Evolutionary conservation across 2,329 filamentous ascomycete species (phyloP).

Genomic region (Neonectria punicea): DNA sequence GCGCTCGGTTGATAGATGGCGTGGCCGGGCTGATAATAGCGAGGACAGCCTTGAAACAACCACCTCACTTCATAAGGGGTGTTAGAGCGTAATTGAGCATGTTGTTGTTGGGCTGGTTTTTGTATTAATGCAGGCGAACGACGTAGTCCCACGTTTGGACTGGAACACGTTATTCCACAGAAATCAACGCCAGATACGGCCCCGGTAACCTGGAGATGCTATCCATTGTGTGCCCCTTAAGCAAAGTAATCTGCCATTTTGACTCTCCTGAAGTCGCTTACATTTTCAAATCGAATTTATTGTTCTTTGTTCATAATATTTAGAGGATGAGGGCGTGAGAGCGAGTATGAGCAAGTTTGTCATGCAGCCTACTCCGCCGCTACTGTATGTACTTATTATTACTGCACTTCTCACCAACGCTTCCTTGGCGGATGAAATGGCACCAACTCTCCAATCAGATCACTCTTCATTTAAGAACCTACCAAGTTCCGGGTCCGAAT

Average conservation of each 20-base stretch:
- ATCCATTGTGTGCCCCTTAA: not conserved
- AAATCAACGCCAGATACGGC: not conserved
- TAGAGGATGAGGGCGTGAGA: not conserved
- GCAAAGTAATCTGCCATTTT: not conserved
- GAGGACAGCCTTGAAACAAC: conserved; percentile 34
- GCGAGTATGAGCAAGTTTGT: conserved; percentile 23
- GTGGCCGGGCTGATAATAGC: conserved; percentile 39
- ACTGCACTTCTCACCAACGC: not conserved
- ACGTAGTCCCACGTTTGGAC: conserved; percentile 14
- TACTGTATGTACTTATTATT: not conserved
- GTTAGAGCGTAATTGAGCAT: conserved; percentile 43
- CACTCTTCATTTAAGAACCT: not conserved
- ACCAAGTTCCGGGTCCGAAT: not conserved
- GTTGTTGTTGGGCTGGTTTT: conserved; percentile 29
- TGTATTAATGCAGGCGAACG: conserved; percentile 16
- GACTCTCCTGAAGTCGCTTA: not conserved
- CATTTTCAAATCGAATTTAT: too few relatives aligned
- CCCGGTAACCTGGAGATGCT: not conserved
- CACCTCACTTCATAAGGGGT: conserved; percentile 40
- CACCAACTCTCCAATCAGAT: conserved; percentile 1
- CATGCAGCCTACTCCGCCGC: conserved; percentile 3
- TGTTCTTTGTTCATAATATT: not conserved
- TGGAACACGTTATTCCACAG: not conserved
- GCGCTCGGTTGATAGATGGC: conserved; percentile 38
- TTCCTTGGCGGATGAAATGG: not conserved